Conservation (phyloP, 306 rosid genomes). For the Boehmeria nivea region DNA sequence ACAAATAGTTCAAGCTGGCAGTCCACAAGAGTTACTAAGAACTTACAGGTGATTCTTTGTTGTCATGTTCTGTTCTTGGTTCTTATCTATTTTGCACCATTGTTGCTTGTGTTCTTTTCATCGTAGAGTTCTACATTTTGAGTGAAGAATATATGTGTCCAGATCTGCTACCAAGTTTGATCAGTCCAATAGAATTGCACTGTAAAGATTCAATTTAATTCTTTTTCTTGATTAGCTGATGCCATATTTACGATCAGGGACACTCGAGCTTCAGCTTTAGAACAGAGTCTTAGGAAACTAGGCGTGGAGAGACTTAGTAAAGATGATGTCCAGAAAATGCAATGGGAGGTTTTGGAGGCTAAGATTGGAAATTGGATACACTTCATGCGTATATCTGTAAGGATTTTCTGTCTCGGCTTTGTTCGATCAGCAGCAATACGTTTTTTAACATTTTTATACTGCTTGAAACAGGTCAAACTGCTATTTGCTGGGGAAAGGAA, state of each 20-base stretch:
- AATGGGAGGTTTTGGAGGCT: slow-evolving; percentile 98
- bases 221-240: no score
- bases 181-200: no score
- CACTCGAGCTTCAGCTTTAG: slow-evolving; percentile 68
- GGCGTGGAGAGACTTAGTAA: slow-evolving; percentile 92
- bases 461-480: slow-evolving; percentile 61
- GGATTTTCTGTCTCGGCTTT: slow-evolving; percentile 21
- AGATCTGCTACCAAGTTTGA: no score
- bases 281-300: slow-evolving; percentile 82
- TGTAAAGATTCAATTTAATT: no score
- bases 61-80: slow-evolving; percentile 3
- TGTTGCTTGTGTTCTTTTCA: background rate
- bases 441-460: slow-evolving; percentile 17
- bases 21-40: slow-evolving; percentile 81
- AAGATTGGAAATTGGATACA: slow-evolving; percentile 99
- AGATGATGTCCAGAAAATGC: slow-evolving; percentile 99
- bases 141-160: background rate
- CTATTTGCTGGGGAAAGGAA: slow-evolving; percentile 74
- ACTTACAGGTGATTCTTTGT: slow-evolving; percentile 48
- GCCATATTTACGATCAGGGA: slow-evolving; percentile 44
- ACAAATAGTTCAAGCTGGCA: slow-evolving; percentile 85
- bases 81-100: background rate
- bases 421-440: slow-evolving; percentile 19
- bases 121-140: background rate
- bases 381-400: slow-evolving; percentile 92